Conservation (phyloP, 1,284 basidiomycete genomes). For the Hymenochaete sp. region DNA sequence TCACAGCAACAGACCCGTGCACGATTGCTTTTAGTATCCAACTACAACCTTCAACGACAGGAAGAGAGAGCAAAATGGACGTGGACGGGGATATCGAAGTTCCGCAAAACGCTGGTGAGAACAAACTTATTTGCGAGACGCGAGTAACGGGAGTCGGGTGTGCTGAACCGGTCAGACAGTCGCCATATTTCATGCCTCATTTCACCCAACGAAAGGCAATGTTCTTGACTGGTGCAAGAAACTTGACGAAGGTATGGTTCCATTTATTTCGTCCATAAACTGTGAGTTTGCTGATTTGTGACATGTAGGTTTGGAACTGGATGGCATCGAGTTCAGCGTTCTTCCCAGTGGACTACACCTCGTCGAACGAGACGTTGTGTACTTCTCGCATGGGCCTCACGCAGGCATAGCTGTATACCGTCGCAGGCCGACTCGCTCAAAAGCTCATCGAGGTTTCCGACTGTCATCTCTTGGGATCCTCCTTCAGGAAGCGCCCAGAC, state of each 20-base stretch:
- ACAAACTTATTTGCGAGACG: too few species aligned
- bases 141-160: too few species aligned
- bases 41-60: too few species aligned
- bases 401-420: slow-evolving; percentile 66
- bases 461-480: slow-evolving; percentile 71
- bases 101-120: too few species aligned
- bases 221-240: slow-evolving; percentile 67
- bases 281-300: background rate
- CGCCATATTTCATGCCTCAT: slow-evolving; percentile 74
- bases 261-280: background rate
- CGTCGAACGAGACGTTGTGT: slow-evolving; percentile 71
- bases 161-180: too few species aligned
- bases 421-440: slow-evolving; percentile 53
- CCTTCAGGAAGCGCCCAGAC: slow-evolving; percentile 50
- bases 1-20: too few species aligned
- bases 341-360: slow-evolving; percentile 74
- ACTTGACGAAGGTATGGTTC: slow-evolving; percentile 48
- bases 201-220: slow-evolving; percentile 73
- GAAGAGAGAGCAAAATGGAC: too few species aligned
- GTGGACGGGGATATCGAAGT: too few species aligned
- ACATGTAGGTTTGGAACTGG: slow-evolving; percentile 52
- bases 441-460: slow-evolving; percentile 68
- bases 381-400: slow-evolving; percentile 61
- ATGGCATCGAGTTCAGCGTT: slow-evolving; percentile 66
- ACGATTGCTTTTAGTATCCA: too few species aligned